Base-by-base conservation (phyloP, 768 basidiomycete genomes). In the Agaricus subrufescens region DNA sequence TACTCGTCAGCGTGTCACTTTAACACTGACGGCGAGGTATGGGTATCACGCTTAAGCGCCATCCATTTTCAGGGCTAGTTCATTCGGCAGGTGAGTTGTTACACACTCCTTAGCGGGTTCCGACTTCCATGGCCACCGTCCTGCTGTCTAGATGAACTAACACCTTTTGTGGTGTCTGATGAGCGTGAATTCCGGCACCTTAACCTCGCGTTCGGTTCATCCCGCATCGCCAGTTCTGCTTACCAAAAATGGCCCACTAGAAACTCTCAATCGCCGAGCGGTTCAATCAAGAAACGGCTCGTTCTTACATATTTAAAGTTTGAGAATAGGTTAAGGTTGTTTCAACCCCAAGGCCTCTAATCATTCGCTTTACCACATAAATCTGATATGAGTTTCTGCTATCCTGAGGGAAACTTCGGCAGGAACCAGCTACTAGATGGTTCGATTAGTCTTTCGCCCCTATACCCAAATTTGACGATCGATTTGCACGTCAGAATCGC, bases 401-500 rank as follows among this genome's bases (percentile, higher is more conserved):
- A 76, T 76, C 75, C 75, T 76, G 75, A 76, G 31, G 31, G 9
- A 31, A 31, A 19, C 19, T 19, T 31, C 31, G 31, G 31, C 31
- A 31, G 31, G 31, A 89, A 88, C 86, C 86, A 89, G 87, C 86
- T 87, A 89, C 85, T 88, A 87, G 75, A 89, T 87, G 87, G 87
- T 88, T 89, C 85, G 86, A 90, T 89, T 89, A 87, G 88, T 90
- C 89, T 90, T 90, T 90, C 85, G 84, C 87, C 89, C 87, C 88
- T 89, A 89, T 89, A 89, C 87, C 86, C 87, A 88, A 87, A 86
- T 90, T 87, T 77, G 85, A 89, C 87, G 84, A 90, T 89, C 85
- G 87, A 90, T 90, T 90, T 91, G 89, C 89, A 90, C 85, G 86
- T 89, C 89, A 91, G 89, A 89, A 91, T 86, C 84, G 87, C 89